Conservation (phyloP, 1,284 basidiomycete species). For the Ceratobasidium sp. region DNA sequence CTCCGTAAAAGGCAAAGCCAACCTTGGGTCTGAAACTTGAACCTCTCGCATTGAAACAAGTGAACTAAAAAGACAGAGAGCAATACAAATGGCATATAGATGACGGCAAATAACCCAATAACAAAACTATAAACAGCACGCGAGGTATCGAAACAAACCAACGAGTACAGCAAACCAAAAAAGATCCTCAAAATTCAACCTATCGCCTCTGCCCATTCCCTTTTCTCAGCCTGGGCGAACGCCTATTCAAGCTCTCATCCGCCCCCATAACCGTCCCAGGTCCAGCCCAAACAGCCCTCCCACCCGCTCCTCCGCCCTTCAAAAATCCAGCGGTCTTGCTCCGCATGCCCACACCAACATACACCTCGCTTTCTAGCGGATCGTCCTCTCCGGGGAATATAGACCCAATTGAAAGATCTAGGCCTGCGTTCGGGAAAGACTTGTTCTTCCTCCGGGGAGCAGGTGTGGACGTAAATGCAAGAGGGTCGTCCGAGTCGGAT, state of each 20-base stretch:
- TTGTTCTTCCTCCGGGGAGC: constrained; percentile 9
- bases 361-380: constrained; percentile 14
- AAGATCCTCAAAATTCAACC: not conserved
- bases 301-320: constrained; percentile 39
- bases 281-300: constrained; percentile 38
- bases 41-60: not conserved
- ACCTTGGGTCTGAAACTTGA: not conserved
- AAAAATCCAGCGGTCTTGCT: constrained; percentile 39
- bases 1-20: not conserved
- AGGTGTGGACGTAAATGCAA: constrained; percentile 37
- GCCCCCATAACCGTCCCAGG: constrained; percentile 38
- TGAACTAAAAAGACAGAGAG: not conserved
- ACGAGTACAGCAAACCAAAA: not conserved
- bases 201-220: constrained; percentile 14
- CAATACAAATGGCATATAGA: constrained; percentile 22
- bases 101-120: constrained; percentile 16
- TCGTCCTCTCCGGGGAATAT: constrained; percentile 26
- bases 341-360: constrained; percentile 19
- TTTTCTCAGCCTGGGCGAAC: not conserved
- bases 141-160: constrained; percentile 10
- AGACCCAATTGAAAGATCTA: constrained; percentile 25
- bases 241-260: constrained; percentile 17
- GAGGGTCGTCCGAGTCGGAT: constrained; percentile 35
- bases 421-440: not conserved
- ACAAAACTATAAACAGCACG: constrained; percentile 6